A percentile compares a stretch with the other conserved stretches of the same genome.
Conservation (phyloP, 495 filamentous ascomycete genomes). For the Talaromyces ruber region DNA sequence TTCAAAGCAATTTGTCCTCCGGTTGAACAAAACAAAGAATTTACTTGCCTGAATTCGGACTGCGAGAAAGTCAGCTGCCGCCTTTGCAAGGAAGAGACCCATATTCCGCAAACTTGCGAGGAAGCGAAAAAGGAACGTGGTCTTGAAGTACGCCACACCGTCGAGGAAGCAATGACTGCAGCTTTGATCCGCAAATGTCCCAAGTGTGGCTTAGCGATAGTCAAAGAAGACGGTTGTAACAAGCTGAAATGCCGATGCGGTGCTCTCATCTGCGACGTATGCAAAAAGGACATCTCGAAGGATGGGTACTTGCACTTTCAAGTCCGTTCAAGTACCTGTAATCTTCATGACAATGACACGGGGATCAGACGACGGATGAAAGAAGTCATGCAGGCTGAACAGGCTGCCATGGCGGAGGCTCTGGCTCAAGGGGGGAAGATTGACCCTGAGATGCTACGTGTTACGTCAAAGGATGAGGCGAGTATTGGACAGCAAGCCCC, state of each 20-base stretch:
- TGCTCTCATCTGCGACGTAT: constrained; percentile 61
- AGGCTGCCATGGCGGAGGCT: constrained; percentile 35
- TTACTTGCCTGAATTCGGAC: constrained; percentile 57
- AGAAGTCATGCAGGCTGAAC: constrained; percentile 60
- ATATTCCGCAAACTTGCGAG: constrained; percentile 67
- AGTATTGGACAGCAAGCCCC: neutral
- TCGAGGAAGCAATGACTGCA: constrained; percentile 79
- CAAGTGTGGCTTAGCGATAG: constrained; percentile 52
- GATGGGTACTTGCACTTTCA: constrained; percentile 19
- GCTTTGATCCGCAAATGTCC: constrained; percentile 59
- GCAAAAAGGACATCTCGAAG: constrained; percentile 38
- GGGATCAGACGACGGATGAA: constrained; percentile 48
- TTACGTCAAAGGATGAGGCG: neutral
- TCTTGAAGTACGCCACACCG: constrained; percentile 48
- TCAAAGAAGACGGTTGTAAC: constrained; percentile 79
- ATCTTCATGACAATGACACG: constrained; percentile 50
- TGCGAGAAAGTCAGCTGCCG: constrained; percentile 67
- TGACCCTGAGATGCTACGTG: constrained; percentile 2
- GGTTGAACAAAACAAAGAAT: constrained; percentile 63
- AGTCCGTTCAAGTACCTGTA: constrained; percentile 39
- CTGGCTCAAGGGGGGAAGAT: constrained; percentile 10
- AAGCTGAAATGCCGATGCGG: constrained; percentile 67
- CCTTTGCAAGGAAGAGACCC: constrained; percentile 59
- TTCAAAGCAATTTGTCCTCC: constrained; percentile 67
- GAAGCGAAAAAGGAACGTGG: constrained; percentile 56